Base-by-base conservation (phyloP, 768 basidiomycete genomes). In the Rhodosporidiobolus sp. region DNA sequence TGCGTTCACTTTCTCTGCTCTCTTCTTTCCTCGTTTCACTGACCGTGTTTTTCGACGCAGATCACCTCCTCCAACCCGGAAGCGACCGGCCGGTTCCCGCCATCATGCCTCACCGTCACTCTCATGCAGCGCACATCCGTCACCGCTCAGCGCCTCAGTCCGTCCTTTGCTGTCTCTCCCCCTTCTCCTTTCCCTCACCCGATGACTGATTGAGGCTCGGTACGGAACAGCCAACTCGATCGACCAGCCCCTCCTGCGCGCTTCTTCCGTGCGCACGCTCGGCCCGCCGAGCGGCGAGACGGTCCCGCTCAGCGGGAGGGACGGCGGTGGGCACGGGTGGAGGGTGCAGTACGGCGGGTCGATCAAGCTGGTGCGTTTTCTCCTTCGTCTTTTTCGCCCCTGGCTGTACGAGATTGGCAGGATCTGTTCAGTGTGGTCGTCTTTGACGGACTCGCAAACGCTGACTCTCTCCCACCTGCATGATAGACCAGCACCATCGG, bases 111-210 rank as follows among this genome's bases (percentile, higher is more conserved):
- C 14, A 45, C 53, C 28, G 70, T 69, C 32, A 58, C 57, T 19
- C 61, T 76, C 48, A 46, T 76, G 7, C 70, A 72, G 43, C 67
- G 70, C 5, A 65, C 58, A 0, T 14, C 35, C 14, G 54, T 71
- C 24, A 52, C 66, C 9, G 73, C 73, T 0, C 73, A 75, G 34
- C 24, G 54, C 0, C 57, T 68, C 17, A 46, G 66, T 65, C 20
- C n/a, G 69, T 10, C 50, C 50, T 16, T 38, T n/a, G 6, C 6
- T 52, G 6, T 22, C 50, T n/a, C 5, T 11, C 7, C 22, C 50
- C 16, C 9, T 26, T 35, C 49, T 38, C 49, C 19, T 28, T 10
- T 30, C 11, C 14, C 12, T 34, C 3, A 34, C 28, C 20, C 19
- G 20, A 4, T 0, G 9, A 5, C 22, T 6, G 48, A 30, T 28